Percentiles rank a stretch among this genome's conserved stretches.
phyloP scores from a whole-genome alignment of 2,329 filamentous ascomycete species.

The Talaromyces sp. region DNA sequence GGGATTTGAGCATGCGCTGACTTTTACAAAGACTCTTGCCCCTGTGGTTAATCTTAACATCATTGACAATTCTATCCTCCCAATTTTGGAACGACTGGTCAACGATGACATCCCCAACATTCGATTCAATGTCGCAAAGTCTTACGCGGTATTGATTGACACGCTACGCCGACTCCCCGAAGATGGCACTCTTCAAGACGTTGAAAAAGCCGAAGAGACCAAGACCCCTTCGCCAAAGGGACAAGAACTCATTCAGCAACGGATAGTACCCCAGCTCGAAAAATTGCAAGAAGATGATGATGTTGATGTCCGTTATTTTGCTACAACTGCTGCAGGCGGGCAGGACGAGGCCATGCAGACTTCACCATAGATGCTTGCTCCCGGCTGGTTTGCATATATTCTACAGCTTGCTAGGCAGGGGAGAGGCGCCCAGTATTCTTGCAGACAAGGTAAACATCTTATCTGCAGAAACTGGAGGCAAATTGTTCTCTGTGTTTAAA shows the following conservation, averaged over 20 bases:
- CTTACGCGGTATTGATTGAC: slow-evolving; percentile 81
- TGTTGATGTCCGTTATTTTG: slow-evolving; percentile 97
- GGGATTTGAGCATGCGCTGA: slow-evolving; percentile 19
- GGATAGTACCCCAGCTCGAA: slow-evolving; percentile 82
- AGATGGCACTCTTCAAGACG: slow-evolving; percentile 74
- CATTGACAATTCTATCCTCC: slow-evolving; percentile 86
- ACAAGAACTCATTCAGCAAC: slow-evolving; percentile 74
- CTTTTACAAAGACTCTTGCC: slow-evolving; percentile 67
- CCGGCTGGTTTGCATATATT: neutral
- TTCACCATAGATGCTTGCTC: slow-evolving; percentile 32
- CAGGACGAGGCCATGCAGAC: slow-evolving; percentile 51
- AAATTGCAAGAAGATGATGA: slow-evolving; percentile 97
- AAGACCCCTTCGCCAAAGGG: slow-evolving; percentile 60
- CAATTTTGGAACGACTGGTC: slow-evolving; percentile 92
- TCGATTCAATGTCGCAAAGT: slow-evolving; percentile 98
- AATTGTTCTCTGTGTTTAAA: slow-evolving; percentile 16
- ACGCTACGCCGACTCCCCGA: slow-evolving; percentile 89
- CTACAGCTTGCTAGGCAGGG: neutral
- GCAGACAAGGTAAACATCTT: neutral
- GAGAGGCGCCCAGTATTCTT: neutral
- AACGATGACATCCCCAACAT: slow-evolving; percentile 97
- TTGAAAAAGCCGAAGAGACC: slow-evolving; percentile 68
- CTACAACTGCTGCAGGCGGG: slow-evolving; percentile 71
- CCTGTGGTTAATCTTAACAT: slow-evolving; percentile 90
- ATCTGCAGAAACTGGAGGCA: neutral